Evolutionary conservation across 2,329 filamentous ascomycete species (phyloP), one percentile per base, ranked within the genome.

Genomic region (Cercospora zeina): DNA sequence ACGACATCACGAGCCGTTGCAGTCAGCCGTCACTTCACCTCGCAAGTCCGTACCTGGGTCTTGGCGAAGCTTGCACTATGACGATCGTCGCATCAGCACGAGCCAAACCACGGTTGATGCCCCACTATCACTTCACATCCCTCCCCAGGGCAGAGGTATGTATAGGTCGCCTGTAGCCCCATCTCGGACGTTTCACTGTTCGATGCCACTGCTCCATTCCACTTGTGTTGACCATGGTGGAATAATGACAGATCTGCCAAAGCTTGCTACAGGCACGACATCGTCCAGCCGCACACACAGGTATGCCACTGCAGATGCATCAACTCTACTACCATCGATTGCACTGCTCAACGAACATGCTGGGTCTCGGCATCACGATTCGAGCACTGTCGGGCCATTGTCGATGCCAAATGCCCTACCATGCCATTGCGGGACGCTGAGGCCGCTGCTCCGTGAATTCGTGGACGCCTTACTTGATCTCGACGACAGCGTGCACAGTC

Each of bases 251-350:
- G 66, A 66, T 58, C 51, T 56, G 60, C 62, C 59, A 51, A 63
- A 62, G 53, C 19, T 59, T 33, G 57, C 64, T 45, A 19, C 58
- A 37, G 58, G 37, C 47, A 59, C 51, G 21, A 54, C 61, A 27
- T 39, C 49, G 1, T 58, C 65, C 37, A 34, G 45, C 33, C 58
- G 57, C 36, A n/a, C 54, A 10, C 39, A 61, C 49, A 57, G 36
- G 45, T 36, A 54, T 49, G 51, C 39, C 11, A 33, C 51, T 11
- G 37, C 49, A 16, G 59, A 56, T 4, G 49, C 67, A 33, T 56
- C 63, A 56, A 67, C 62, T 13, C 67, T 64, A 11, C 62, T 73
- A 27, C 70, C 70, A 3, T 70, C 71, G 2, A 71, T 73, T 51
- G 67, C 70, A 19, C 56, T 64, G 0, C 62, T 73, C 37, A 59